phyloP scores from a whole-genome alignment of 2,329 filamentous ascomycete species.

The Trichocomaceae sp. region DNA sequence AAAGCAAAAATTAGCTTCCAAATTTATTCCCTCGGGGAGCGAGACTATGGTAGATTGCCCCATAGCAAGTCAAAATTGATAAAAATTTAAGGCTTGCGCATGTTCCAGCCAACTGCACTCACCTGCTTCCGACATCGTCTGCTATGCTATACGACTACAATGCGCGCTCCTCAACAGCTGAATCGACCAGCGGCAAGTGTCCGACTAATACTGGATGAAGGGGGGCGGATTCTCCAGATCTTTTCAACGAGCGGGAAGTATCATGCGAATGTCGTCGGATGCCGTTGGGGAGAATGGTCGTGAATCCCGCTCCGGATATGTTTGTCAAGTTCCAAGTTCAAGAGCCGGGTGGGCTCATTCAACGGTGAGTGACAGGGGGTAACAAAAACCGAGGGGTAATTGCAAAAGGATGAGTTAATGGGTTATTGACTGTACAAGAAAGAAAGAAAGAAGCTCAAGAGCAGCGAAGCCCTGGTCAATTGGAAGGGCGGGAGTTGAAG shows the following conservation, averaged over 20 bases:
- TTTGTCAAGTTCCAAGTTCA: background rate
- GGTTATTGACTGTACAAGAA: background rate
- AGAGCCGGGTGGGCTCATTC: background rate
- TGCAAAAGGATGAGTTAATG: background rate
- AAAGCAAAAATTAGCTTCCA: background rate
- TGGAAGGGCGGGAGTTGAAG: constrained; percentile 1
- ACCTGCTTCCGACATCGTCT: constrained; percentile 13
- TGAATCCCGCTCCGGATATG: background rate
- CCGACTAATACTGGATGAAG: background rate
- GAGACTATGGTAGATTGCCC: background rate
- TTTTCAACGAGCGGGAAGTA: background rate
- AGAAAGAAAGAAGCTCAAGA: constrained; percentile 1
- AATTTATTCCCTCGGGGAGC: background rate
- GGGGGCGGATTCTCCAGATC: background rate
- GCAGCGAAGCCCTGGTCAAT: constrained; percentile 13
- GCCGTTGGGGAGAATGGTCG: background rate
- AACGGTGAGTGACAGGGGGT: background rate
- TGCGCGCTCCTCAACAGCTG: constrained; percentile 5
- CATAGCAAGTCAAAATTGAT: background rate
- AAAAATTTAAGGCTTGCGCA: background rate
- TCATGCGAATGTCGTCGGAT: background rate
- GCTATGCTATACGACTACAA: constrained; percentile 1
- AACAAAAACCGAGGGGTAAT: background rate
- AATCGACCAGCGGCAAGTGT: background rate
- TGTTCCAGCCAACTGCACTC: background rate